Percentiles rank a stretch among this genome's conserved stretches.
These are phyloP conservation scores for Lactifluus pinguis DNA, from an alignment of 768 basidiomycete species.

Conservation along the genomic window DNA sequence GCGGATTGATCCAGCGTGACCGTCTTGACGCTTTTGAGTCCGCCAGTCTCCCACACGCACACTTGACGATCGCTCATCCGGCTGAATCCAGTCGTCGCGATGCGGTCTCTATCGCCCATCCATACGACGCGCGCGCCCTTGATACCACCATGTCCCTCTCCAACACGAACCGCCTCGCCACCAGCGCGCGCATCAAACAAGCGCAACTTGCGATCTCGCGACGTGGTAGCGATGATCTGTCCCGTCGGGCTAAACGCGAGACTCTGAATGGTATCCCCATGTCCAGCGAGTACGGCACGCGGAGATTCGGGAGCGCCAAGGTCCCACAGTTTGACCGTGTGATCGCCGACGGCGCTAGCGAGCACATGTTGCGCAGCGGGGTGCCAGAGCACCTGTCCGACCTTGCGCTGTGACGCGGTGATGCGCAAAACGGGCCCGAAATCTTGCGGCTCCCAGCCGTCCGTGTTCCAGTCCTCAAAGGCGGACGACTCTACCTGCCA, in stretches of 20 bases:
- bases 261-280: conserved; percentile 83
- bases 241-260: conserved; percentile 78
- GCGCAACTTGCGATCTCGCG: conserved; percentile 84
- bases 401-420: conserved; percentile 75
- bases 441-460: conserved; percentile 75
- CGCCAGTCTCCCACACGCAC: conserved; percentile 79
- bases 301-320: conserved; percentile 63
- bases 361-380: conserved; percentile 84
- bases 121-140: conserved; percentile 85
- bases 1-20: conserved; percentile 79
- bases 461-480: conserved; percentile 82
- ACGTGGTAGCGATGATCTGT: conserved; percentile 78
- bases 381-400: conserved; percentile 92
- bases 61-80: conserved; percentile 94
- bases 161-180: conserved; percentile 67
- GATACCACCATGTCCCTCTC: conserved; percentile 88
- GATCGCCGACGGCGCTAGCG: conserved; percentile 75
- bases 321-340: conserved; percentile 89
- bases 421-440: conserved; percentile 79
- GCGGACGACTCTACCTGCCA: conserved; percentile 66
- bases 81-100: conserved; percentile 95
- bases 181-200: conserved; percentile 86
- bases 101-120: conserved; percentile 82
- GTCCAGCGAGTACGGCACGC: conserved; percentile 54
- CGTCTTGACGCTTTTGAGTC: conserved; percentile 68